phyloP scores from a whole-genome alignment of 495 filamentous ascomycete species.

The Apiosordaria backusii region DNA sequence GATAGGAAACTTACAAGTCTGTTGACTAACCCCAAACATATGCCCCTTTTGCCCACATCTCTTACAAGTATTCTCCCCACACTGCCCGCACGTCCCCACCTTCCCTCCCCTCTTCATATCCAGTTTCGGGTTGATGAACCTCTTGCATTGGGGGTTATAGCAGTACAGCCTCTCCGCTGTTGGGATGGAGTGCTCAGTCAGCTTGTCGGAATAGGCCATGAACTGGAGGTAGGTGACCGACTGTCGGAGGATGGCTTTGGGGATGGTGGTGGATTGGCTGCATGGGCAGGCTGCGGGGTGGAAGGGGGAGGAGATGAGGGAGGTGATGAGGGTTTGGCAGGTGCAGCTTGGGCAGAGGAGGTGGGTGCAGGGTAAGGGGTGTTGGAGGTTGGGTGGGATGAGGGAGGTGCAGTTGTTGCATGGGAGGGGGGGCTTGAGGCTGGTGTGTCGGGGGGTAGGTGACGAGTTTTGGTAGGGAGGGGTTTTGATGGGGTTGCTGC shows the following conservation, averaged over 20 bases:
- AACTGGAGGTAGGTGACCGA: constrained; percentile 13
- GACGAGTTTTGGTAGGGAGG: not conserved
- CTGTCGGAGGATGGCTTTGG: constrained; percentile 12
- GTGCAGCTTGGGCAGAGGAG: constrained; percentile 7
- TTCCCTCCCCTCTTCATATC: not conserved
- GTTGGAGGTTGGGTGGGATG: constrained; percentile 2
- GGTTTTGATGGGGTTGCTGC: not conserved
- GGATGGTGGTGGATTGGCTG: constrained; percentile 1
- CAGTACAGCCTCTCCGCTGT: constrained; percentile 12
- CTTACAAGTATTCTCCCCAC: constrained; percentile 10
- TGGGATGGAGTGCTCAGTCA: constrained; percentile 10
- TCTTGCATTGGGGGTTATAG: constrained; percentile 13
- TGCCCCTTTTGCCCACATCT: constrained; percentile 10
- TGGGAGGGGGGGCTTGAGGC: not conserved
- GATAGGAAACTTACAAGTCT: not conserved
- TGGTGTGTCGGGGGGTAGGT: not conserved
- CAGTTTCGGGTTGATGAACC: constrained; percentile 10
- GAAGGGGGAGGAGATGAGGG: constrained; percentile 13
- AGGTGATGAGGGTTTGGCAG: not conserved
- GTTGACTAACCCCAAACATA: constrained; percentile 8
- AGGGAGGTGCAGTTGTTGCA: constrained; percentile 10
- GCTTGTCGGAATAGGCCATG: constrained; percentile 16
- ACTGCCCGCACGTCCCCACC: not conserved
- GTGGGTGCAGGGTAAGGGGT: constrained; percentile 5
- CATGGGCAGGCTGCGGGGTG: constrained; percentile 8